Evolutionary conservation across 2,329 filamentous ascomycete species (phyloP).

Genomic region (Aureobasidium melanogenum): DNA sequence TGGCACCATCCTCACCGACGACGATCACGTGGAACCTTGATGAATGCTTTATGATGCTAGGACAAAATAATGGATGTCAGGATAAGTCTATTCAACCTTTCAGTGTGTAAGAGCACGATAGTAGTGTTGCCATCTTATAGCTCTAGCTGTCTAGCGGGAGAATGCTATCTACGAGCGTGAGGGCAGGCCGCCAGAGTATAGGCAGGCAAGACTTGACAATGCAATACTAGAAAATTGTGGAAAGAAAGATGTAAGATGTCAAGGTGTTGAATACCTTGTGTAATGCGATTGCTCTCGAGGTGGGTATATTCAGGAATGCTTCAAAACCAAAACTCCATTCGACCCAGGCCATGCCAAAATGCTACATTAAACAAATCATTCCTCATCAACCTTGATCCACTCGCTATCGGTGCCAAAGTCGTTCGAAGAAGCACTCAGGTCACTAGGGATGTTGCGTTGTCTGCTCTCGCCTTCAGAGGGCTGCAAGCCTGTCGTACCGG

Average conservation of each 20-base stretch:
- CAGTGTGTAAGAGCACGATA: background rate
- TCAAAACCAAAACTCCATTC: background rate
- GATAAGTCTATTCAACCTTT: no score
- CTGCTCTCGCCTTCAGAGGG: background rate
- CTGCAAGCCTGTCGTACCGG: background rate
- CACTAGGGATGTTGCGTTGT: conserved; percentile 14
- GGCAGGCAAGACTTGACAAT: background rate
- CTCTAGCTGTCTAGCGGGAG: background rate
- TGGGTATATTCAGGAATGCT: conserved; percentile 12
- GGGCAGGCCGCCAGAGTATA: background rate
- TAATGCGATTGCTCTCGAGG: conserved; percentile 1
- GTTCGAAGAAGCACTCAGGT: conserved; percentile 18
- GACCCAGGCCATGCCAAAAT: background rate
- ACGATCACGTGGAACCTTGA: conserved; percentile 5
- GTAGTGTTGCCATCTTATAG: background rate
- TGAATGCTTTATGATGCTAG: background rate
- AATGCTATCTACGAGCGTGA: background rate
- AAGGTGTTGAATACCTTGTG: background rate
- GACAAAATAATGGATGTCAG: background rate
- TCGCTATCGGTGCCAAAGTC: conserved; percentile 73
- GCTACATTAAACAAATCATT: conserved; percentile 30
- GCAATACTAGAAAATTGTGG: background rate
- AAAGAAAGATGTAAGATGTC: background rate
- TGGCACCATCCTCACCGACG: background rate
- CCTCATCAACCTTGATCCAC: conserved; percentile 89